Evolutionary conservation across 306 rosid species (phyloP).

Genomic region (Pyrus bretschneideri): DNA sequence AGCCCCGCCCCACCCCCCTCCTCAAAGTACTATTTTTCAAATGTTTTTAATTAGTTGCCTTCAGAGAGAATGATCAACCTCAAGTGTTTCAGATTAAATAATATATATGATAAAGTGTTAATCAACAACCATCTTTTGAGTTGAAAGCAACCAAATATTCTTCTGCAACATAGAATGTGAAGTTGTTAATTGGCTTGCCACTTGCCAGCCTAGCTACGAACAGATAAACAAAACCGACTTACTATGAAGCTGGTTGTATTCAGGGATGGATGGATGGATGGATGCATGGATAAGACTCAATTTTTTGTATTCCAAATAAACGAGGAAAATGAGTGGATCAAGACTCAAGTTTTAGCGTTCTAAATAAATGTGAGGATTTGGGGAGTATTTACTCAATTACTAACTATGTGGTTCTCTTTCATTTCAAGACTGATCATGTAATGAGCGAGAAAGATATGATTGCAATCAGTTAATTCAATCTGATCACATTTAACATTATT

Average conservation of each 20-base stretch:
- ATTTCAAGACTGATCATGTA: no score
- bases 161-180: not conserved
- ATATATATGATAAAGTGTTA: not conserved
- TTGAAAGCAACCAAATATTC: constrained; percentile 4
- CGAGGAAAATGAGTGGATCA: not conserved
- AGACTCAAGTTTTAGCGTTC: not conserved
- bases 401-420: not conserved
- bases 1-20: no score
- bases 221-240: constrained; percentile 7
- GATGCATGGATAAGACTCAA: not conserved
- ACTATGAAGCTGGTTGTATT: not conserved
- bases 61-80: not conserved
- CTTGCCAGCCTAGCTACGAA: not conserved
- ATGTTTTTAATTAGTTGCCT: not conserved
- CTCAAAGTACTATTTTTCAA: not conserved
- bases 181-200: constrained; percentile 5
- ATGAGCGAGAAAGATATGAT: not conserved
- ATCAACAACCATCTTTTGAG: not conserved
- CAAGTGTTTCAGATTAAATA: not conserved
- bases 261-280: no score
- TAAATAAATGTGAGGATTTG: not conserved
- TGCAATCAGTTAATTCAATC: not conserved
- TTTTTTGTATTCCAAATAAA: not conserved
- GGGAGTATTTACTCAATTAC: no score
- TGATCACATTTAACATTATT: no score